These are phyloP conservation scores for Erodium moschatum DNA, from an alignment of 441 rosid species.

Conservation along the genomic window DNA sequence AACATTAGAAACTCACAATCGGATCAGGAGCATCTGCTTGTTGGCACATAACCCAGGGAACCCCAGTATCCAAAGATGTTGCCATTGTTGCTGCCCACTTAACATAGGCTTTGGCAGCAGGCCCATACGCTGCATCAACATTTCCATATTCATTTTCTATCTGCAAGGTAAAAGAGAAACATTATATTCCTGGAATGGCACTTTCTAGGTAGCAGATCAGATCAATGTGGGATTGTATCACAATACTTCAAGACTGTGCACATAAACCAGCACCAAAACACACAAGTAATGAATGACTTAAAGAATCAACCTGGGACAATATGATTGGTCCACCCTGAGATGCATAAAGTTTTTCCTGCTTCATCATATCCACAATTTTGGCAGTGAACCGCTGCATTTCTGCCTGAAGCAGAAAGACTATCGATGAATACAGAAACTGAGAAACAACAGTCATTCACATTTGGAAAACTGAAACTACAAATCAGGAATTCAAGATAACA, in stretches of 20 bases:
- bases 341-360: constrained; percentile 55
- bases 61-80: constrained; percentile 54
- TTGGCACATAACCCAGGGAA: constrained; percentile 80
- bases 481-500: not conserved
- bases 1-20: constrained; percentile 33
- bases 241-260: not conserved
- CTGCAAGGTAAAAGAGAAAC: constrained; percentile 22
- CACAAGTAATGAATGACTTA: not conserved
- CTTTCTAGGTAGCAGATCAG: not conserved
- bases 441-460: not conserved
- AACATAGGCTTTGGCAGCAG: constrained; percentile 46
- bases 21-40: constrained; percentile 72
- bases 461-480: not conserved
- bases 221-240: not conserved
- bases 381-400: constrained; percentile 66
- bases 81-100: constrained; percentile 73
- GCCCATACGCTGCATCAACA: constrained; percentile 39
- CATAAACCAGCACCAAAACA: constrained; percentile 12
- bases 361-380: constrained; percentile 58
- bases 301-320: constrained; percentile 45
- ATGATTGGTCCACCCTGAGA: constrained; percentile 77
- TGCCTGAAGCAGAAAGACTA: constrained; percentile 28
- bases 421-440: not conserved
- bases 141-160: constrained; percentile 75
- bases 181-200: not conserved